Conservation (phyloP, 2,329 filamentous ascomycete species). For the Hyphodiscus sp. region DNA sequence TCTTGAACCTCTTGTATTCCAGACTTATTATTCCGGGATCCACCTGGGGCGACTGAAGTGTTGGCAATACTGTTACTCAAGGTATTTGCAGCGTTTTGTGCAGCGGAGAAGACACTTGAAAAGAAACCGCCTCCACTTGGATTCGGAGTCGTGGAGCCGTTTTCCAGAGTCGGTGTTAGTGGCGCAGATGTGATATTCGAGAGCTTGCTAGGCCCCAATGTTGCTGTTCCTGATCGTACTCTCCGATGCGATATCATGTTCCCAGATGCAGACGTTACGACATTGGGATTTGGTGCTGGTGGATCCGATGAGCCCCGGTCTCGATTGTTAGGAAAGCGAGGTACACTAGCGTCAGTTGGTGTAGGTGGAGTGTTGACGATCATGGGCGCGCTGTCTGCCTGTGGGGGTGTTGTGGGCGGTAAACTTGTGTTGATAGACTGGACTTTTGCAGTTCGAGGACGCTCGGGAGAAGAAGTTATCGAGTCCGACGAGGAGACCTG, state of each 20-base stretch:
- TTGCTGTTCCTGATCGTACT: slow-evolving; percentile 48
- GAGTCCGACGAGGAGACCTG: slow-evolving; percentile 15
- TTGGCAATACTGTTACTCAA: slow-evolving; percentile 70
- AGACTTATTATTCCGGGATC: slow-evolving; percentile 36
- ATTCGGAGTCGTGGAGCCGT: slow-evolving; percentile 42
- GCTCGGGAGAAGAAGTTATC: slow-evolving; percentile 23
- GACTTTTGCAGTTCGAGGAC: slow-evolving; percentile 21
- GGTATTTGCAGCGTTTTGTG: slow-evolving; percentile 81
- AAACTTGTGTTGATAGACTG: slow-evolving; percentile 24
- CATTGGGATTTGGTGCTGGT: slow-evolving; percentile 36
- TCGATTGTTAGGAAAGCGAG: slow-evolving; percentile 22
- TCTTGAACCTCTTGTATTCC: slow-evolving; percentile 29
- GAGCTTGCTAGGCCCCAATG: slow-evolving; percentile 68
- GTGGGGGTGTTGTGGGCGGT: slow-evolving; percentile 26
- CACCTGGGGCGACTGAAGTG: slow-evolving; percentile 48
- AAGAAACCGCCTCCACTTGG: slow-evolving; percentile 70
- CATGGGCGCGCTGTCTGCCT: slow-evolving; percentile 35
- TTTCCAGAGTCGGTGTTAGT: slow-evolving; percentile 70
- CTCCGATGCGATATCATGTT: slow-evolving; percentile 70
- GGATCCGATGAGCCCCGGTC: slow-evolving; percentile 24
- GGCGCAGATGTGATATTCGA: slow-evolving; percentile 69
- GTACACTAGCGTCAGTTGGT: slow-evolving; percentile 41
- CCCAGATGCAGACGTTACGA: slow-evolving; percentile 55
- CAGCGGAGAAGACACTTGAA: slow-evolving; percentile 84
- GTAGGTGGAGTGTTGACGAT: slow-evolving; percentile 64